Evolutionary conservation across 768 basidiomycete species (phyloP), one percentile per base, ranked within the genome.

Genomic region (Suillus hirtellus): DNA sequence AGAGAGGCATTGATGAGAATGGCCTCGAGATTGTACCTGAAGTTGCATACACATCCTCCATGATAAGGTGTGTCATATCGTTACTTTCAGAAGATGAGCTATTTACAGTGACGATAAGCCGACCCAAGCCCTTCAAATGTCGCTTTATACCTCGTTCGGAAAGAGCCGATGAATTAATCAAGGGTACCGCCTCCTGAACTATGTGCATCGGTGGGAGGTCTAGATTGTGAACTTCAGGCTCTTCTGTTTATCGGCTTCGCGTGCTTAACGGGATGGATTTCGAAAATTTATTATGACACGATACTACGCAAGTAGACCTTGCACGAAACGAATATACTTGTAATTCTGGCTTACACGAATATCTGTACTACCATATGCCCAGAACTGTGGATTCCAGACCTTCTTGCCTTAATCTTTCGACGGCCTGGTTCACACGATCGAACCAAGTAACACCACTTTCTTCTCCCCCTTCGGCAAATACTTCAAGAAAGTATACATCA

Each of bases 401-500:
- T 56, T 65, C 66, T 35, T 68, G 63, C 59, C 66, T 68, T 12
- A 83, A 67, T 38, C 75, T 75, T 37, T 74, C 66, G 8, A 81
- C 70, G 24, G 74, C 77, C 42, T 70, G 68, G 35, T 77, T 73
- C 24, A 86, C 67, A 21, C 74, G 71, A 58, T 65, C 64, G 42
- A 67, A 65, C 81, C 82, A 81, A 5, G 68, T 31, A 19, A 38
- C 43, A 37, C 65, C 50, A 27, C 53, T 61, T 4, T 54, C 42
- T 11, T 35, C 44, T 37, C 63, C 43, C 8, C 66, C 59, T 34
- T 64, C 54, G 7, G 37, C 60, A 27, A 71, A 75, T 17, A 90
- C 75, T 73, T 92, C 91, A 12, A 89, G 71, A 63, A 92, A 86
- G 70, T 92, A 92, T 34, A 84, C 75, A 71, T 84, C 80, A 35